These are phyloP conservation scores for Xerocomellus chrysenteron DNA, from an alignment of 768 basidiomycete species.

Conservation along the genomic window DNA sequence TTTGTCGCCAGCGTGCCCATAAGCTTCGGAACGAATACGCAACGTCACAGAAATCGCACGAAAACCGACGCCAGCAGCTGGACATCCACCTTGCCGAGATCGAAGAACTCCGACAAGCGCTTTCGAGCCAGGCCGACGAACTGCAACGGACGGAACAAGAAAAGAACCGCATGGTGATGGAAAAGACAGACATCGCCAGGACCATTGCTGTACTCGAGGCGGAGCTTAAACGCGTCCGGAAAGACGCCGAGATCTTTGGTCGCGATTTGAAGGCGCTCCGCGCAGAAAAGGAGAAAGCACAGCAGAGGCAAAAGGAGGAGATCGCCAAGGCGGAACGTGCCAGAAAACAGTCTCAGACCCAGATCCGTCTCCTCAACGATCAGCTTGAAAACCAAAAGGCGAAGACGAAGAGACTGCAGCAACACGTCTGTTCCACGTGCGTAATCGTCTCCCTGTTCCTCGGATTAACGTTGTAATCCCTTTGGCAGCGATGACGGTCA, in stretches of 20 bases:
- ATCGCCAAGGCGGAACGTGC: constrained; percentile 53
- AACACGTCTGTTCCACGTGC: constrained; percentile 61
- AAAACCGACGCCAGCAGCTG: constrained; percentile 69
- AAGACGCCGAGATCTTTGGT: constrained; percentile 76
- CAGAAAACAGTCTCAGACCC: constrained; percentile 65
- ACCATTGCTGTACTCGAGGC: constrained; percentile 68
- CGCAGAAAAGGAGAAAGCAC: constrained; percentile 63
- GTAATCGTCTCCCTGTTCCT: constrained; percentile 25
- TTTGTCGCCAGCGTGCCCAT: constrained; percentile 49
- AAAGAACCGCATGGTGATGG: constrained; percentile 57
- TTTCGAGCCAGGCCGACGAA: constrained; percentile 58
- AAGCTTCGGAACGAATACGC: constrained; percentile 62
- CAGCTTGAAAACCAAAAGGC: constrained; percentile 57
- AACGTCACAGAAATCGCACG: constrained; percentile 63
- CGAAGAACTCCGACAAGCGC: constrained; percentile 68
- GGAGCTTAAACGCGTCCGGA: constrained; percentile 72
- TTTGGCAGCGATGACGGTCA: constrained; percentile 50
- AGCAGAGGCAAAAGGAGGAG: constrained; percentile 56
- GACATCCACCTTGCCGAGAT: constrained; percentile 72
- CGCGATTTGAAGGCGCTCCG: constrained; percentile 70
- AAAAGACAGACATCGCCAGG: constrained; percentile 63
- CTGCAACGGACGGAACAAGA: constrained; percentile 65
- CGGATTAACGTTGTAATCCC: not conserved
- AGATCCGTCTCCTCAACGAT: constrained; percentile 65
- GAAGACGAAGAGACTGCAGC: constrained; percentile 38